Evolutionary conservation across 2,329 filamentous ascomycete species (phyloP).

Genomic region (Sclerotinia borealis): DNA sequence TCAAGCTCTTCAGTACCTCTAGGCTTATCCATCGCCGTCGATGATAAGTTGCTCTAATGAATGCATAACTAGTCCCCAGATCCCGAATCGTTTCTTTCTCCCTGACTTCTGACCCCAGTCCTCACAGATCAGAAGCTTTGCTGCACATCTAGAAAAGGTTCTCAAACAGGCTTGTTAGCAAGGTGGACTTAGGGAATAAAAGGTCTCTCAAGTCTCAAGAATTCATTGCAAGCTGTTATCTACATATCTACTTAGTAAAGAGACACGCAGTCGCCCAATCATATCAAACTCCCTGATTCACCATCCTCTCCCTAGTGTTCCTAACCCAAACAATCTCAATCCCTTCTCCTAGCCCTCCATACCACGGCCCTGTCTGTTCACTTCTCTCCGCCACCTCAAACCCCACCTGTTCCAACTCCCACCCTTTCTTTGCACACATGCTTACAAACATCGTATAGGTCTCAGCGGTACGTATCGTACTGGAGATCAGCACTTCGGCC

Average conservation of each 20-base stretch:
- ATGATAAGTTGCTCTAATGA: background rate
- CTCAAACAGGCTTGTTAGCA: too few relatives aligned
- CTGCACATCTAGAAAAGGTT: background rate
- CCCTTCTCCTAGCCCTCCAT: constrained; percentile 32
- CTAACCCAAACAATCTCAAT: constrained; percentile 8
- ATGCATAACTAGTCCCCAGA: background rate
- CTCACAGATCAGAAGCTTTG: too few relatives aligned
- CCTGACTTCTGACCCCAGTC: too few relatives aligned
- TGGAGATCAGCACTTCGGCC: constrained; percentile 59
- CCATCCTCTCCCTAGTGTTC: background rate
- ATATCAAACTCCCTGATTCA: too few relatives aligned
- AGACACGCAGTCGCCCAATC: background rate
- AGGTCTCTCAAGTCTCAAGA: too few relatives aligned
- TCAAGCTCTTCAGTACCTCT: background rate
- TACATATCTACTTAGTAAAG: too few relatives aligned
- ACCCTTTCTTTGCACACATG: constrained; percentile 41
- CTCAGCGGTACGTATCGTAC: constrained; percentile 62
- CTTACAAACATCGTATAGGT: constrained; percentile 61
- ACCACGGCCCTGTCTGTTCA: constrained; percentile 58
- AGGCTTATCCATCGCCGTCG: background rate
- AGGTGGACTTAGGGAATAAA: too few relatives aligned
- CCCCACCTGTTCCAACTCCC: constrained; percentile 39
- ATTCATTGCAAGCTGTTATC: too few relatives aligned
- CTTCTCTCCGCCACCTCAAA: constrained; percentile 37
- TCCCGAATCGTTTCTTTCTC: too few relatives aligned